Conservation (phyloP, 495 filamentous ascomycete genomes). For the Aspergillus carlsbadensis region DNA sequence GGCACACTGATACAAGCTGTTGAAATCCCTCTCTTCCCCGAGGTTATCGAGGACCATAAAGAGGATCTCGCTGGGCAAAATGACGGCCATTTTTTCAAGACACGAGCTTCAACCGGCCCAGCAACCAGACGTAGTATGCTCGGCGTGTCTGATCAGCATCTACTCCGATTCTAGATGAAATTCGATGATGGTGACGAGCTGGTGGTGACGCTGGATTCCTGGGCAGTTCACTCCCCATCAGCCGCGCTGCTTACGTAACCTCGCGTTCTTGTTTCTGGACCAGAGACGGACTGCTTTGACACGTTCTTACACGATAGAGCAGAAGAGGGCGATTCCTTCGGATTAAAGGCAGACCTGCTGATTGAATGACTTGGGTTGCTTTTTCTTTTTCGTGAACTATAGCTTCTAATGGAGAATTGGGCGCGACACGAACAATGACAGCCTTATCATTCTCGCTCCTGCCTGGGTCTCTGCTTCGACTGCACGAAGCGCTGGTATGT, state of each 20-base stretch:
- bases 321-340: not conserved
- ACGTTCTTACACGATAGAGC: not conserved
- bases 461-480: conserved; percentile 66
- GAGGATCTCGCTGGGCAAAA: conserved; percentile 24
- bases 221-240: not conserved
- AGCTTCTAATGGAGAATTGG: no score
- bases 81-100: conserved; percentile 17
- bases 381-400: no score
- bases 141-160: conserved; percentile 2
- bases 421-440: conserved; percentile 50
- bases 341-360: no score
- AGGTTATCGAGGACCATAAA: conserved; percentile 31
- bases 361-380: no score
- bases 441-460: conserved; percentile 76
- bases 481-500: conserved; percentile 85
- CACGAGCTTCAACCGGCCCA: not conserved
- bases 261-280: conserved; percentile 7
- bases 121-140: not conserved
- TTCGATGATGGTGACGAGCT: not conserved
- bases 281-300: not conserved
- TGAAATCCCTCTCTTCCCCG: conserved; percentile 27
- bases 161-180: not conserved
- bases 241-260: conserved; percentile 23
- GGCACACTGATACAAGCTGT: conserved; percentile 30
- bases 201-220: not conserved